Evolutionary conservation across 176 grass and related monocot species (phyloP).

Genomic region (Oryza brachyantha): DNA sequence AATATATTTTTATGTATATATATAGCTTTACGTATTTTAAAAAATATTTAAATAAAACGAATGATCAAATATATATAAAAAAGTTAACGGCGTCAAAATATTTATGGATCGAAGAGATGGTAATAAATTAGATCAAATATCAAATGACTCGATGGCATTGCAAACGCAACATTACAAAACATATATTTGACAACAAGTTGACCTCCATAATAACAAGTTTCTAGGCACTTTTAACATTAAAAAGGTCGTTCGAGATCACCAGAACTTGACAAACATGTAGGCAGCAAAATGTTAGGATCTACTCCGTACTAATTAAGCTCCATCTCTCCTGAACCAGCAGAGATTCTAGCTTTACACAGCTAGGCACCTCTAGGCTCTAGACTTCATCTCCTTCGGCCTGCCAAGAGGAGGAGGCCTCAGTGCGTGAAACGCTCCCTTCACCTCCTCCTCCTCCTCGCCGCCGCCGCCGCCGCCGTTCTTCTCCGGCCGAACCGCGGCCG

Average conservation of each 20-base stretch:
- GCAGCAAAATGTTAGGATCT: constrained; percentile 1
- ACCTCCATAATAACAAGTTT: not conserved
- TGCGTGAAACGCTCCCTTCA: not conserved
- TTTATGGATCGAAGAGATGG: too few species aligned
- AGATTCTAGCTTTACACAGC: not conserved
- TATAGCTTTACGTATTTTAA: too few species aligned
- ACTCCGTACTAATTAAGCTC: constrained; percentile 22
- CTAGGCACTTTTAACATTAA: not conserved
- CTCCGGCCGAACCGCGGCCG: not conserved
- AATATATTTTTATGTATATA: too few species aligned
- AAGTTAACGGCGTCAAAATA: too few species aligned
- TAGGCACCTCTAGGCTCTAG: constrained; percentile 7
- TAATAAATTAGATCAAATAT: not conserved
- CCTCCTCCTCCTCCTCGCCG: not conserved
- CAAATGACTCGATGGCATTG: not conserved
- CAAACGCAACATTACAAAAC: not conserved
- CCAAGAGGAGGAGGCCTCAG: not conserved
- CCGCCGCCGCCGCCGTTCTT: not conserved
- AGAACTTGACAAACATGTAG: not conserved
- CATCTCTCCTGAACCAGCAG: not conserved
- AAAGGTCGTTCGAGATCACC: not conserved
- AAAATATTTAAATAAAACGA: too few species aligned
- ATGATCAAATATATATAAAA: too few species aligned
- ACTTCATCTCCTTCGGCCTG: constrained; percentile 14
- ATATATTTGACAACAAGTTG: not conserved